These are phyloP conservation scores for Xylaria grammica DNA, from an alignment of 495 filamentous ascomycete genomes.

Conservation along the genomic window DNA sequence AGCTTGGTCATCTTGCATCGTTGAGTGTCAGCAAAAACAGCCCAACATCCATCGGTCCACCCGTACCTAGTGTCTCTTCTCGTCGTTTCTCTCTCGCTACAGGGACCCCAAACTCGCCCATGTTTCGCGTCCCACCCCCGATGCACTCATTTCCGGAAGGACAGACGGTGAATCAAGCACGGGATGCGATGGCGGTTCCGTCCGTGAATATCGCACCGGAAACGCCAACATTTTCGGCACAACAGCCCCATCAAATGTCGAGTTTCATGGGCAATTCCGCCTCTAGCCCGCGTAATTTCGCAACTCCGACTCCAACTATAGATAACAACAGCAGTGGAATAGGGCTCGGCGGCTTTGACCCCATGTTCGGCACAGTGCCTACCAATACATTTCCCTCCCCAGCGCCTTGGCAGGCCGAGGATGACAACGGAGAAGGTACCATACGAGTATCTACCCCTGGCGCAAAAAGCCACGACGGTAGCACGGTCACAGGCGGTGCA, in stretches of 20 bases:
- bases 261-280: slow-evolving; percentile 40
- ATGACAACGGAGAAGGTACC: slow-evolving; percentile 31
- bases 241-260: slow-evolving; percentile 30
- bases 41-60: not conserved
- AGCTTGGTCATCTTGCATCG: slow-evolving; percentile 32
- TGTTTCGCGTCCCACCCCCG: slow-evolving; percentile 38
- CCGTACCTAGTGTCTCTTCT: slow-evolving; percentile 28
- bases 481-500: slow-evolving; percentile 40
- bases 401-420: slow-evolving; percentile 48
- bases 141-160: slow-evolving; percentile 28
- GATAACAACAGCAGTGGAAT: slow-evolving; percentile 29
- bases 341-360: slow-evolving; percentile 49
- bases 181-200: slow-evolving; percentile 30
- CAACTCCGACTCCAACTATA: slow-evolving; percentile 30
- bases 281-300: slow-evolving; percentile 48
- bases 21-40: not conserved
- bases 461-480: slow-evolving; percentile 45
- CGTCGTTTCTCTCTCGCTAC: slow-evolving; percentile 41
- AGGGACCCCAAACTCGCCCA: slow-evolving; percentile 38
- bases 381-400: slow-evolving; percentile 53
- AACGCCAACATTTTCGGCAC: slow-evolving; percentile 31
- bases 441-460: slow-evolving; percentile 43
- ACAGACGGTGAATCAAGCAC: slow-evolving; percentile 25
- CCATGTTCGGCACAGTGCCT: slow-evolving; percentile 59
- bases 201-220: slow-evolving; percentile 20